A percentile compares a stretch with the other conserved stretches of the same genome.
These are phyloP conservation scores for Proliferodiscus dingleyae DNA, from an alignment of 2,329 filamentous ascomycete genomes.

Conservation along the genomic window DNA sequence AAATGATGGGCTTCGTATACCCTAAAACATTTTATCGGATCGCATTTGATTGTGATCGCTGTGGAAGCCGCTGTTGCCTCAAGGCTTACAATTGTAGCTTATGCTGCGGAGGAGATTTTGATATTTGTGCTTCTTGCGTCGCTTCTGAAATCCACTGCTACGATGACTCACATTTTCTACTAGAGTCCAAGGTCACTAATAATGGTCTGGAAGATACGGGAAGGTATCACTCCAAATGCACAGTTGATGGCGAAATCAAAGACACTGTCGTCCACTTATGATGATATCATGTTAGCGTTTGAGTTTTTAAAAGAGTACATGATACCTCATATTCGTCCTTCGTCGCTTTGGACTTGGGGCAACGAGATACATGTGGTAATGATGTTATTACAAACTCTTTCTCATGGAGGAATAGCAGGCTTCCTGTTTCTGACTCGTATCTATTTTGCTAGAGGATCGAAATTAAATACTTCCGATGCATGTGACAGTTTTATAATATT, in stretches of 20 bases:
- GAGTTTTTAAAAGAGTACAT: too few species aligned
- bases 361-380: too few species aligned
- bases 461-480: too few species aligned
- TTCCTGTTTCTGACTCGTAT: too few species aligned
- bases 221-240: not conserved
- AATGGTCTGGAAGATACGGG: not conserved
- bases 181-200: not conserved
- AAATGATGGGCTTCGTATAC: not conserved
- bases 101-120: not conserved
- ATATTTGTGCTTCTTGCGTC: not conserved
- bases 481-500: too few species aligned
- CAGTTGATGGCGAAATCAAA: not conserved
- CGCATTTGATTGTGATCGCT: not conserved
- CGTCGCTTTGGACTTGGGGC: too few species aligned
- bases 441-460: too few species aligned
- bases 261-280: not conserved
- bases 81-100: not conserved
- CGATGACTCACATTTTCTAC: not conserved
- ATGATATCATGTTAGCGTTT: too few species aligned
- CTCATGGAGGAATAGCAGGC: too few species aligned
- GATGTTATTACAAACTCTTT: too few species aligned
- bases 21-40: not conserved
- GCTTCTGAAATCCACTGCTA: not conserved
- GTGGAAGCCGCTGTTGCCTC: not conserved
- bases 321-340: too few species aligned